These are phyloP conservation scores for Paramarasmius palmivorus DNA, from an alignment of 1,284 basidiomycete genomes.

Conservation along the genomic window DNA sequence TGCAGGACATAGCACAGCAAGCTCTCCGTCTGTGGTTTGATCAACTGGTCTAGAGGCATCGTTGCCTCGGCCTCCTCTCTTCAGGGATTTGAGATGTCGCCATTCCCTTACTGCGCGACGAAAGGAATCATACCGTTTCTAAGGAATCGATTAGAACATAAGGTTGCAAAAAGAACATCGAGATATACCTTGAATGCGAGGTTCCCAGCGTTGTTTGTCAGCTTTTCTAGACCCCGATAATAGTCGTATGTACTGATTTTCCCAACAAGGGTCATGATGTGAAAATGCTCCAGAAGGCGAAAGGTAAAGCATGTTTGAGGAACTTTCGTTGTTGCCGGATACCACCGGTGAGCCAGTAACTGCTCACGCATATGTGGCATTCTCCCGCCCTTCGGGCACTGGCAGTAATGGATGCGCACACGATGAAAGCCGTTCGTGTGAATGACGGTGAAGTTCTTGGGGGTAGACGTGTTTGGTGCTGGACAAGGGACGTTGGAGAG, in stretches of 20 bases:
- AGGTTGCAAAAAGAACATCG: neutral
- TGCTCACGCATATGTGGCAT: slow-evolving; percentile 7
- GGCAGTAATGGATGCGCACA: no score
- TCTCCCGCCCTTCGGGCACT: no score
- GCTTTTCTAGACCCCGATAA: slow-evolving; percentile 8
- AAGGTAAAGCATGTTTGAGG: slow-evolving; percentile 24
- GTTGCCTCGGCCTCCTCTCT: slow-evolving; percentile 23
- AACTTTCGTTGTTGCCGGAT: slow-evolving; percentile 16
- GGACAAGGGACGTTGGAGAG: slow-evolving; percentile 8
- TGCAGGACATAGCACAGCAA: slow-evolving; percentile 29
- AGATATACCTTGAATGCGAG: neutral
- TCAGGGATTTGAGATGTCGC: slow-evolving; percentile 27
- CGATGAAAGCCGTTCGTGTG: slow-evolving; percentile 14
- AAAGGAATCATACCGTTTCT: slow-evolving; percentile 28
- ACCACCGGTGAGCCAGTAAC: slow-evolving; percentile 15
- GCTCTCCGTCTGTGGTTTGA: slow-evolving; percentile 17
- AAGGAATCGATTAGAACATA: neutral
- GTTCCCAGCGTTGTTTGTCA: slow-evolving; percentile 18
- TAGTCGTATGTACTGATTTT: slow-evolving; percentile 21
- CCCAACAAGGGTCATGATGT: slow-evolving; percentile 18
- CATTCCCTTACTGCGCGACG: slow-evolving; percentile 15
- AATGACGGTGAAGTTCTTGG: neutral
- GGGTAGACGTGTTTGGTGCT: slow-evolving; percentile 16
- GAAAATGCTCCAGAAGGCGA: slow-evolving; percentile 16
- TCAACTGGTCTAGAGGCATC: slow-evolving; percentile 13